Base-by-base conservation (phyloP, 1,284 basidiomycete species). In the Cerrena zonata region DNA sequence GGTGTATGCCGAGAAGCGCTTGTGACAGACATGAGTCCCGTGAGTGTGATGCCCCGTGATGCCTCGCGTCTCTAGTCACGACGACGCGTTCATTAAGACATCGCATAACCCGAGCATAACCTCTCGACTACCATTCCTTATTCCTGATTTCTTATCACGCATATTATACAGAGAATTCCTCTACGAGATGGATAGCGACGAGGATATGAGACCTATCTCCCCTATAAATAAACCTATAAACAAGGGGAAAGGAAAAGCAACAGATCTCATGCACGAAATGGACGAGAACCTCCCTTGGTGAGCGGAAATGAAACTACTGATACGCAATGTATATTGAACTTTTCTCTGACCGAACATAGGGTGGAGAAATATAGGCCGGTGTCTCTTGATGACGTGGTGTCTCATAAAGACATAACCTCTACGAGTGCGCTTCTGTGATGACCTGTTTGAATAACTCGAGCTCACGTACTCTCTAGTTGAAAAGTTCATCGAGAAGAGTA, bases 291-390 rank as follows among this genome's bases (percentile, higher is more conserved):
- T 91, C 18, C 88, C 88, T 47, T 91, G 88, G 88, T 89, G 59
- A 56, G 77, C 62, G 7, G 10, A 5, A 11, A 43, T 15, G 1
- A n/a, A 18, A 15, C 26, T 10, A 21, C 2, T 26, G 4, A 24
- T 39, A 13, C 15, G 42, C 34, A 43, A 19, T 54, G 19, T 47
- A 21, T 23, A 13, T 15, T 3, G 7, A 45, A 19, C 10, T 41
- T 21, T 7, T 7, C 15, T 47, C 30, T 15, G 30, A 34, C 30
- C 30, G 30, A 7, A n/a, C n/a, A 13, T 21, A 96, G 94, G 94
- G 94, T 97, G 21, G 94, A 97, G 68, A 96, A 96, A 69, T 96
- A 96, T 67, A 73, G 94, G 50, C 94, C 94, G 4, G 85, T 86
- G 2, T 86, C 86, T 1, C 70, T 97, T 50, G 84, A 89, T 59